Base-by-base conservation (phyloP, 2,329 filamentous ascomycete species). In the Lecanoromycetidae sp. region DNA sequence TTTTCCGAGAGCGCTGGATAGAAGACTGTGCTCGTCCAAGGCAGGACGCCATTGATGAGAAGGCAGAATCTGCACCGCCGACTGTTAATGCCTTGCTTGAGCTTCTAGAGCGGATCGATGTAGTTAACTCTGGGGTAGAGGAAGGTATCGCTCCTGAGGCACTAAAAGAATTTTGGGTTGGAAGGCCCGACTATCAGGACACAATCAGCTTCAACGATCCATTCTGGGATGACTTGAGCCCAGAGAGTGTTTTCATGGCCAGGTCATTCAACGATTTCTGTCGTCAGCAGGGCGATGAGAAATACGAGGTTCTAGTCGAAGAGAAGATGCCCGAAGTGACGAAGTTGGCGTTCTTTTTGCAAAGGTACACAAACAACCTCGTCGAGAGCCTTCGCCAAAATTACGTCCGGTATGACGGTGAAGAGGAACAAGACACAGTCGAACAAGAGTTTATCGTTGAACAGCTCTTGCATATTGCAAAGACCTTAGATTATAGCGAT, bases 1-100 rank as follows among this genome's bases (percentile, higher is more conserved):
- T 96, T 5, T 98, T 98, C 67, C 80, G 84, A 52, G 88, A 95
- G 60, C 79, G 87, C n/a, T 98, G 91, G 91, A 90, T 98, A 52
- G 90, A 96, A 60, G 87, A 96, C 59, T 95, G 88, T 57, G 87
- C 84, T 5, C 82, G 82, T 2, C 71, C 76, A 1, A 69, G 73
- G 6, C 75, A 80, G 30, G 71, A 72, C 15, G 76, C n/a, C n/a
- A n/a, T n/a, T n/a, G n/a, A n/a, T n/a, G 77, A 32, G 68, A 74
- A 8, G 75, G 52, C 52, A 29, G 59, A 56, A 19, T 69, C 71
- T 38, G 72, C 76, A 1, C 72, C 74, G 1, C 83, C 84, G 0
- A 90, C 74, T 50, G 75, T 91, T 8, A 82, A 90, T n/a, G 87
- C 84, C 0, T 71, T 98, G 5, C 74, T 91, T 3, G 91, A 98